phyloP scores from a whole-genome alignment of 1,139 yeast genomes.

The Taphrina flavorubra region DNA sequence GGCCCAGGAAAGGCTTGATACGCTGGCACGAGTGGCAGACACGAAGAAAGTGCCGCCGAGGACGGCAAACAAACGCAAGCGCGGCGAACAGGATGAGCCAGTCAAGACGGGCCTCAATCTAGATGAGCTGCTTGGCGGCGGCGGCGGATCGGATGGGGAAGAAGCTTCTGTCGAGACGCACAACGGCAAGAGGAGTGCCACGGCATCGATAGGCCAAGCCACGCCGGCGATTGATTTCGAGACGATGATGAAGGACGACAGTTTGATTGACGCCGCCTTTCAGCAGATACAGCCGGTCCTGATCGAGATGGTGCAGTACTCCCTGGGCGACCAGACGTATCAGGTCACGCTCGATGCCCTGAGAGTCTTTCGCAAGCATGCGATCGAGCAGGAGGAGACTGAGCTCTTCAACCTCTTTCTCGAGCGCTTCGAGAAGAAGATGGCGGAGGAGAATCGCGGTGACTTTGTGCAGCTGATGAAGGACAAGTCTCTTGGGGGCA shows the following conservation, averaged over 20 bases:
- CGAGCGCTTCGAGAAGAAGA: constrained; percentile 5
- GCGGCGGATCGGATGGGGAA: neutral
- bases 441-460: constrained; percentile 20
- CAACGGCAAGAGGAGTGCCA: neutral
- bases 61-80: constrained; percentile 43
- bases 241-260: constrained; percentile 27
- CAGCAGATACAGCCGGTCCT: constrained; percentile 32
- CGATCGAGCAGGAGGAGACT: constrained; percentile 44
- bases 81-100: constrained; percentile 42
- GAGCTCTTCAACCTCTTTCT: constrained; percentile 42
- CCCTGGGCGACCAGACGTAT: constrained; percentile 27
- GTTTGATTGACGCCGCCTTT: constrained; percentile 38
- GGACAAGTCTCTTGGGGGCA: neutral
- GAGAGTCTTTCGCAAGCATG: constrained; percentile 39
- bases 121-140: constrained; percentile 44
- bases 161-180: neutral
- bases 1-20: constrained; percentile 10
- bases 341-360: constrained; percentile 24
- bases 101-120: constrained; percentile 45
- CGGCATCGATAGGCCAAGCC: constrained; percentile 32
- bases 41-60: constrained; percentile 44
- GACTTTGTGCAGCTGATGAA: constrained; percentile 21
- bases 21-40: constrained; percentile 44
- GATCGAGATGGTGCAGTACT: constrained; percentile 21
- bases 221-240: constrained; percentile 37